phyloP scores from a whole-genome alignment of 2,329 filamentous ascomycete genomes.

The Rasamsonia emersonii region DNA sequence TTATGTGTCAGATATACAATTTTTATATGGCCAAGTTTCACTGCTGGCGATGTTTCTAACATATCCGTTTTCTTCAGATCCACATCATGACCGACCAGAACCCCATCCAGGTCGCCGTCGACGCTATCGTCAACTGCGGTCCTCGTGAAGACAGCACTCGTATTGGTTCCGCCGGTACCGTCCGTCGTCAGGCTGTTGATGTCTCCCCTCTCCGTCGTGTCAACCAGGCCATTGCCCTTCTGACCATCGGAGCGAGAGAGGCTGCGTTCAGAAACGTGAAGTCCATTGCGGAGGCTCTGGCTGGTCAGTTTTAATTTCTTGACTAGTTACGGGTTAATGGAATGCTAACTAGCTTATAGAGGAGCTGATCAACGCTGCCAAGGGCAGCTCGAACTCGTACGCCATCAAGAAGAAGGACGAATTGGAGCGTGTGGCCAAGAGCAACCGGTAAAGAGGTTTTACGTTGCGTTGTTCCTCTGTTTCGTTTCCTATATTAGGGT shows the following conservation, averaged over 20 bases:
- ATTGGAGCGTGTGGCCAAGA: constrained; percentile 99
- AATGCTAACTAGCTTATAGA: constrained; percentile 39
- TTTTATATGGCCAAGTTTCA: not conserved
- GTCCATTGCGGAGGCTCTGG: constrained; percentile 98
- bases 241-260: constrained; percentile 98
- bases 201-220: constrained; percentile 98
- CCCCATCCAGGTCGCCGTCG: constrained; percentile 98
- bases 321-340: not conserved
- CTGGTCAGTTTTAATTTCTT: constrained; percentile 28
- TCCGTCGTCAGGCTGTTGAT: constrained; percentile 99
- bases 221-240: constrained; percentile 98
- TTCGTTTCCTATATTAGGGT: constrained; percentile 33
- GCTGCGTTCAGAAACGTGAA: constrained; percentile 99
- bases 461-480: constrained; percentile 30
- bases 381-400: constrained; percentile 99
- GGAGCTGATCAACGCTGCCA: constrained; percentile 99
- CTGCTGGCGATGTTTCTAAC: constrained; percentile 13
- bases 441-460: constrained; percentile 81
- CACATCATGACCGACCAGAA: constrained; percentile 99
- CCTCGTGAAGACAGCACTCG: constrained; percentile 99
- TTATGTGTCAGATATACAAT: not conserved
- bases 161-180: constrained; percentile 98
- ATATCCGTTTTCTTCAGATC: constrained; percentile 52
- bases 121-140: constrained; percentile 99
- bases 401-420: constrained; percentile 99